Conservation (phyloP, 805 yeast genomes). For the Hanseniaspora lachancei region DNA sequence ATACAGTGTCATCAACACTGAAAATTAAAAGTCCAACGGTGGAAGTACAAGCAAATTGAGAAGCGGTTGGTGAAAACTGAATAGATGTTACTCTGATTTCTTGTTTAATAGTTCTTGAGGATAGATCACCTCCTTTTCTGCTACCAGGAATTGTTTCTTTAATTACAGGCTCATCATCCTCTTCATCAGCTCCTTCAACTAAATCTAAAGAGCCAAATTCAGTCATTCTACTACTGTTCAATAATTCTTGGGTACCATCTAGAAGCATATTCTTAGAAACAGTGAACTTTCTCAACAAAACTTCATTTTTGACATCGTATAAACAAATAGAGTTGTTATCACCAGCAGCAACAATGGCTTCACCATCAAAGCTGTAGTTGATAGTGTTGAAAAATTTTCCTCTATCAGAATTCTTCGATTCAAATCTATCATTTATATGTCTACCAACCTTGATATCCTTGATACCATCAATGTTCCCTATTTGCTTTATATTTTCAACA, state of each 20-base stretch:
- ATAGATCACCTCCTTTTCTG: constrained; percentile 60
- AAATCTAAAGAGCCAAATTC: constrained; percentile 77
- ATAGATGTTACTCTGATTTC: constrained; percentile 71
- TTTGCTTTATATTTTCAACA: constrained; percentile 65
- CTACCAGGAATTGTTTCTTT: constrained; percentile 68
- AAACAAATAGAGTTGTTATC: constrained; percentile 81
- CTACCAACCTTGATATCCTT: constrained; percentile 82
- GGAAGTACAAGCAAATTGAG: constrained; percentile 85
- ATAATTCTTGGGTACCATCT: constrained; percentile 69
- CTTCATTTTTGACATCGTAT: constrained; percentile 82
- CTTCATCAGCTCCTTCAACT: constrained; percentile 77
- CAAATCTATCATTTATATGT: constrained; percentile 66
- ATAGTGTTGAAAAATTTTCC: constrained; percentile 73
- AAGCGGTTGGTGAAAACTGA: constrained; percentile 77
- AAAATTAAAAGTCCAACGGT: constrained; percentile 84
- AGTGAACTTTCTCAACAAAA: constrained; percentile 63
- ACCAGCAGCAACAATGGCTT: constrained; percentile 81
- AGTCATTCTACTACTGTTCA: constrained; percentile 73
- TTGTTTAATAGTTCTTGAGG: constrained; percentile 62
- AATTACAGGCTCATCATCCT: constrained; percentile 41
- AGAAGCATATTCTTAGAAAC: constrained; percentile 82
- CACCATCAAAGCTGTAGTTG: constrained; percentile 80
- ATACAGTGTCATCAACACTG: constrained; percentile 58
- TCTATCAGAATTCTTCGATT: constrained; percentile 66
- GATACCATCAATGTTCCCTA: constrained; percentile 72